phyloP scores from a whole-genome alignment of 306 rosid species.

The Castanea sativa region DNA sequence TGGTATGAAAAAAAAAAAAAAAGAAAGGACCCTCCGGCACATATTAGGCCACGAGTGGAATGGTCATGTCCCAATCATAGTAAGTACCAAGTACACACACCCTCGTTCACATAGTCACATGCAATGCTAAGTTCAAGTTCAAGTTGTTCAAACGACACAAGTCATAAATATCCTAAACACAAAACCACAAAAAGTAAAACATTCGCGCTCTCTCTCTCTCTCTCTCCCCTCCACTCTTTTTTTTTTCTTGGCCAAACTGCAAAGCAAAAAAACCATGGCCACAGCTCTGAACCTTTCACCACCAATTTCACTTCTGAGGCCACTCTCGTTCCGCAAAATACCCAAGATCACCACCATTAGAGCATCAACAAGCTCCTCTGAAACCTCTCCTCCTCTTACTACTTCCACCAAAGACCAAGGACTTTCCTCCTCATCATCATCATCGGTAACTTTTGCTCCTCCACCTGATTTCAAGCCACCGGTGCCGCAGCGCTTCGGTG shows the following conservation, averaged over 20 bases:
- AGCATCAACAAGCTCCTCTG: slow-evolving; percentile 52
- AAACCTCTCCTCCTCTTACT: slow-evolving; percentile 15
- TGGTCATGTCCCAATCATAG: too few species aligned
- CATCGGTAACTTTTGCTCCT: slow-evolving; percentile 40
- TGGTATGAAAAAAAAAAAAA: too few species aligned
- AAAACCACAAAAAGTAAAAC: too few species aligned
- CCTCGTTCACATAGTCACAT: too few species aligned
- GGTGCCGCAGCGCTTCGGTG: slow-evolving; percentile 73
- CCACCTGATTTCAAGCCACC: slow-evolving; percentile 90
- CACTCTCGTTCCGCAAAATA: slow-evolving; percentile 30
- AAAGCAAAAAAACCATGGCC: slow-evolving; percentile 39
- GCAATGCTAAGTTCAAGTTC: too few species aligned
- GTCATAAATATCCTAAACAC: too few species aligned
- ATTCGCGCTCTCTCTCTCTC: too few species aligned
- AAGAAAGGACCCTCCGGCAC: too few species aligned
- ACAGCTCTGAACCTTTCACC: slow-evolving; percentile 42
- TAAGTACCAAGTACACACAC: too few species aligned
- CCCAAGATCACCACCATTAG: slow-evolving; percentile 41
- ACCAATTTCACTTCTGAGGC: slow-evolving; percentile 30
- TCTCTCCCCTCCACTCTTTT: neutral
- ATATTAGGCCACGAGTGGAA: too few species aligned
- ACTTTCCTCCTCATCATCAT: slow-evolving; percentile 2
- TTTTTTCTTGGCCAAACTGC: too few species aligned
- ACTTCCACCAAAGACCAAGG: slow-evolving; percentile 32
- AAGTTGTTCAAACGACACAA: too few species aligned